A percentile compares a stretch with the other conserved stretches of the same genome.
These are phyloP conservation scores for Cladosporium austrohemisphaericum DNA, from an alignment of 2,329 filamentous ascomycete species.

Conservation along the genomic window DNA sequence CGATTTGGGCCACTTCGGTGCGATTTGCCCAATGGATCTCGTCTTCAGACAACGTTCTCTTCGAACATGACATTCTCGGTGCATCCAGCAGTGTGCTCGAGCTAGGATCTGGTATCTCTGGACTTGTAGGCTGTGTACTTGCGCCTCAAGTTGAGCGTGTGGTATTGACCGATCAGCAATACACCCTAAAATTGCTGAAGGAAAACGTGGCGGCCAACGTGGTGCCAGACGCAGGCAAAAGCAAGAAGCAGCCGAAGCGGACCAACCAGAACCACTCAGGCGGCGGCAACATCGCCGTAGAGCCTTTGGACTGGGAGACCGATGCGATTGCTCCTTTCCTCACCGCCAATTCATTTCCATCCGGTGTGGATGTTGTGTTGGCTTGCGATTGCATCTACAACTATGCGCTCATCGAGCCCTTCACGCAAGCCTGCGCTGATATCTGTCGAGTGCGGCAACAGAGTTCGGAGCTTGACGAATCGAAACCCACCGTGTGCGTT, in stretches of 20 bases:
- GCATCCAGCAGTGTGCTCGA: slow-evolving; percentile 64
- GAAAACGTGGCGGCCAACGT: slow-evolving; percentile 69
- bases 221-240: neutral
- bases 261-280: neutral
- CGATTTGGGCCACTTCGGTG: slow-evolving; percentile 89
- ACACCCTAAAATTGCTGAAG: slow-evolving; percentile 72
- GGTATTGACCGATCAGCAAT: slow-evolving; percentile 81
- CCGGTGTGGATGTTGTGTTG: slow-evolving; percentile 55
- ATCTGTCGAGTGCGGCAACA: slow-evolving; percentile 58
- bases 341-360: slow-evolving; percentile 44
- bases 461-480: neutral
- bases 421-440: slow-evolving; percentile 72
- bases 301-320: slow-evolving; percentile 75
- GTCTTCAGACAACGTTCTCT: slow-evolving; percentile 60
- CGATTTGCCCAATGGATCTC: slow-evolving; percentile 77
- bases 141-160: slow-evolving; percentile 61
- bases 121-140: slow-evolving; percentile 69
- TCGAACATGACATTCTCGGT: slow-evolving; percentile 49
- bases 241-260: neutral
- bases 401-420: slow-evolving; percentile 73
- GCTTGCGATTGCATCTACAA: slow-evolving; percentile 97
- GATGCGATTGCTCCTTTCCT: slow-evolving; percentile 45
- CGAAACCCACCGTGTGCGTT: slow-evolving; percentile 64
- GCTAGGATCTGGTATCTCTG: slow-evolving; percentile 83
- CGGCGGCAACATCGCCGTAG: slow-evolving; percentile 19